These are phyloP conservation scores for Barnettozyma populi DNA, from an alignment of 805 yeast species.

Conservation along the genomic window DNA sequence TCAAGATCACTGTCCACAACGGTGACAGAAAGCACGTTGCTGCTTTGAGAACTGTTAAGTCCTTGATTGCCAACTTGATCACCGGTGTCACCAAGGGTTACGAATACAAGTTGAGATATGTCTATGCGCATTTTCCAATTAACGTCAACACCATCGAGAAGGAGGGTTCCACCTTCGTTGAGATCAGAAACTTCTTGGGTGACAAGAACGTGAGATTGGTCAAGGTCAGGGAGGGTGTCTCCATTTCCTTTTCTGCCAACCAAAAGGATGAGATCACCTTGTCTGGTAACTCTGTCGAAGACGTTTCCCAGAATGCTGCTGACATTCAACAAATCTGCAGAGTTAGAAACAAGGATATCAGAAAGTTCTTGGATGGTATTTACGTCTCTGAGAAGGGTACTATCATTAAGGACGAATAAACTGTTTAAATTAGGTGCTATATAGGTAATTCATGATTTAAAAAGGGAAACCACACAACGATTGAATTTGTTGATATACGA, in stretches of 20 bases:
- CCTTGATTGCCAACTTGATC: slow-evolving; percentile 88
- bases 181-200: slow-evolving; percentile 99
- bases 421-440: slow-evolving; percentile 5
- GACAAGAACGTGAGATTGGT: slow-evolving; percentile 95
- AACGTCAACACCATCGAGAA: slow-evolving; percentile 86
- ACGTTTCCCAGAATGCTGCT: slow-evolving; percentile 97
- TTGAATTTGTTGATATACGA: slow-evolving; percentile 11
- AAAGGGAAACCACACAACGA: slow-evolving; percentile 9
- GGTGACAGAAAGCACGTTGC: slow-evolving; percentile 99
- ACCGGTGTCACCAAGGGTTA: slow-evolving; percentile 99
- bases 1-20: slow-evolving; percentile 91
- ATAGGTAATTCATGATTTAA: slow-evolving; percentile 11
- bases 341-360: slow-evolving; percentile 99
- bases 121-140: slow-evolving; percentile 99
- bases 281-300: slow-evolving; percentile 93
- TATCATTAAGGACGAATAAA: slow-evolving; percentile 60
- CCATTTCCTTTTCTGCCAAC: slow-evolving; percentile 69
- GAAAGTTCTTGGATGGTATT: slow-evolving; percentile 99
- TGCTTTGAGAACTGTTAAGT: slow-evolving; percentile 96
- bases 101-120: slow-evolving; percentile 99
- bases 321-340: slow-evolving; percentile 97
- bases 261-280: slow-evolving; percentile 94
- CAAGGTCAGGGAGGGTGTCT: slow-evolving; percentile 83
- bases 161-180: slow-evolving; percentile 70
- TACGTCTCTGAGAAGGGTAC: slow-evolving; percentile 95